Conservation (phyloP, 495 filamentous ascomycete species). For the Aspergillus coremiiformis region DNA sequence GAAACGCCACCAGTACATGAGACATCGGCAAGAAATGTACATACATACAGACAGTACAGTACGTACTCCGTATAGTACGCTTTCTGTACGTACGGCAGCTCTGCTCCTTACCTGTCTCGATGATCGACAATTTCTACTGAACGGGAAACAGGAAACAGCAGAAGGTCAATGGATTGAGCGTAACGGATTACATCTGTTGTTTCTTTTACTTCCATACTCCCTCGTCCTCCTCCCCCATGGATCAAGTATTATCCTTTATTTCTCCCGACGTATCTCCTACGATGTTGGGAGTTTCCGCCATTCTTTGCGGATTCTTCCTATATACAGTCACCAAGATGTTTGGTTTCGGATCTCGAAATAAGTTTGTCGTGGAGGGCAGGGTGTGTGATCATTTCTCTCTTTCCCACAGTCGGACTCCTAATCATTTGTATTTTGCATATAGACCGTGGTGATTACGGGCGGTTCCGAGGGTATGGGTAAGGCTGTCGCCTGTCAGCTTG, state of each 20-base stretch:
- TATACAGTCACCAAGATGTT: slow-evolving; percentile 53
- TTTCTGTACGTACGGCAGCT: too few relatives aligned
- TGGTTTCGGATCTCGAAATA: slow-evolving; percentile 57
- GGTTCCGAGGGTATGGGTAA: slow-evolving; percentile 90
- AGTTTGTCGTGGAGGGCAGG: slow-evolving; percentile 73
- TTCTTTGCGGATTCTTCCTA: slow-evolving; percentile 41
- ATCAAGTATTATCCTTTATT: slow-evolving; percentile 21
- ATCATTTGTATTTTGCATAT: slow-evolving; percentile 1
- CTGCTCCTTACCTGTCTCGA: too few relatives aligned
- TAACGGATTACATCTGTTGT: not conserved
- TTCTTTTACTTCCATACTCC: not conserved
- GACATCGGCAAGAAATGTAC: too few relatives aligned
- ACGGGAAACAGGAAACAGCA: too few relatives aligned
- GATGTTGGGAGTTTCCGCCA: slow-evolving; percentile 34
- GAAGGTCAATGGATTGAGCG: not conserved
- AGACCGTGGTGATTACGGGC: slow-evolving; percentile 86
- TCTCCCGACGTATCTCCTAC: slow-evolving; percentile 22
- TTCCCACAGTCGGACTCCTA: slow-evolving; percentile 4
- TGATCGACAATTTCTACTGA: too few relatives aligned
- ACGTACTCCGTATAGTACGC: too few relatives aligned
- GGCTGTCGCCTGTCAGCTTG: slow-evolving; percentile 61
- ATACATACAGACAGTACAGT: too few relatives aligned
- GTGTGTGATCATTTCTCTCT: slow-evolving; percentile 39
- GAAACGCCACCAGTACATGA: too few relatives aligned
- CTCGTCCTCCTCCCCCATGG: slow-evolving; percentile 20